Conservation (phyloP, 2,329 filamentous ascomycete species). For the Fusarium pseudonygamai region DNA sequence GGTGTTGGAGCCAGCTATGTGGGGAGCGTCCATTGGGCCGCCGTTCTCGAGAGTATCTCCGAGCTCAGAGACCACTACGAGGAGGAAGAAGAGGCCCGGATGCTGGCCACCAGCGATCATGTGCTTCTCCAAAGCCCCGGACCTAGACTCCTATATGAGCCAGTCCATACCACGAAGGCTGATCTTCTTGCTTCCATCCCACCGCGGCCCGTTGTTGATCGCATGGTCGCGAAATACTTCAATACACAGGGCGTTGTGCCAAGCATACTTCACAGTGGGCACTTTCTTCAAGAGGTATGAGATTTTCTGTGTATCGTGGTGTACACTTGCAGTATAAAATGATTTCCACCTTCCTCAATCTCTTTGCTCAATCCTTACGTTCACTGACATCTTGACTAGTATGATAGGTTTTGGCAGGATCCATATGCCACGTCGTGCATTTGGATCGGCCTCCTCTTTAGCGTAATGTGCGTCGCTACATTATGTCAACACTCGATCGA, state of each 20-base stretch:
- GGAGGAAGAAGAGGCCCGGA: background rate
- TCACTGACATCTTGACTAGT: background rate
- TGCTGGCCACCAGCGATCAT: background rate
- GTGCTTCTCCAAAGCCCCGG: rapidly evolving
- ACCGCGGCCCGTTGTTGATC: background rate
- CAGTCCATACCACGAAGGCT: background rate
- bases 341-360: no score
- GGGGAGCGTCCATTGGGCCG: background rate
- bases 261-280: background rate
- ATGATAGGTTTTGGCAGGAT: background rate
- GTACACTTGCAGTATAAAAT: no score
- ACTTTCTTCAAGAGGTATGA: background rate
- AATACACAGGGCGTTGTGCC: background rate
- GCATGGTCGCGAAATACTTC: background rate
- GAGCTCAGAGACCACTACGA: background rate
- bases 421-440: background rate
- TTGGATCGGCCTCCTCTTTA: background rate
- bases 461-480: background rate
- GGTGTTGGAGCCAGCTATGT: background rate
- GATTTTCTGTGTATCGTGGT: no score
- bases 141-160: background rate
- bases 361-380: no score
- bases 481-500: background rate
- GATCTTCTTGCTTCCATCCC: background rate
- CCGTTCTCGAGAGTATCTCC: background rate